Evolutionary conservation across 2,329 filamentous ascomycete species (phyloP).

Genomic region (Sclerotinia glacialis): DNA sequence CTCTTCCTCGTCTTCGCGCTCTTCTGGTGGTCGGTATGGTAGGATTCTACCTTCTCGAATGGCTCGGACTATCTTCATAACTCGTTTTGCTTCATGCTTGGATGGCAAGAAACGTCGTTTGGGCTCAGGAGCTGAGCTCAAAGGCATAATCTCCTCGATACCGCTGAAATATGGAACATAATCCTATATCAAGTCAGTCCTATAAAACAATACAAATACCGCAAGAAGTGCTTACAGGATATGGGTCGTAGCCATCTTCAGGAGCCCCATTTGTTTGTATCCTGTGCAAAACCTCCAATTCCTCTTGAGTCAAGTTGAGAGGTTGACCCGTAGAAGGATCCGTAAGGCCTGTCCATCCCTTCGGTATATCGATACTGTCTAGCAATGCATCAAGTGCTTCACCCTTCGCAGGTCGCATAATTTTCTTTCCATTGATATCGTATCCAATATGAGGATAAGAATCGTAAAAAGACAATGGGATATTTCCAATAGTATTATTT

Average conservation of each 20-base stretch:
- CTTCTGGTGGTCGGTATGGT: constrained; percentile 77
- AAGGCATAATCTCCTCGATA: constrained; percentile 86
- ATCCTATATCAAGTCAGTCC: constrained; percentile 50
- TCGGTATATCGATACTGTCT: constrained; percentile 93
- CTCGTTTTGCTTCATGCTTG: constrained; percentile 91
- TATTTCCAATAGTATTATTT: constrained; percentile 91
- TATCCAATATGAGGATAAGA: constrained; percentile 98
- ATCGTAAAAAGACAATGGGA: constrained; percentile 92
- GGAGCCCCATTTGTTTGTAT: constrained; percentile 87
- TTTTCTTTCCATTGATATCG: constrained; percentile 97
- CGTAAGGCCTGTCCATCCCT: constrained; percentile 95
- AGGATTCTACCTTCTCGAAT: constrained; percentile 92
- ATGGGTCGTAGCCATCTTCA: constrained; percentile 86
- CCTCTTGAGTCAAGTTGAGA: constrained; percentile 79
- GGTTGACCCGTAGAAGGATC: constrained; percentile 94
- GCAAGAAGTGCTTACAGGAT: constrained; percentile 59
- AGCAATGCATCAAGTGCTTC: constrained; percentile 90
- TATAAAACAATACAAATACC: constrained; percentile 2
- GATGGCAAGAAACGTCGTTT: constrained; percentile 95
- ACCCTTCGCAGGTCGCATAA: constrained; percentile 91
- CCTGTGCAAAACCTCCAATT: constrained; percentile 82
- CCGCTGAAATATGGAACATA: constrained; percentile 93
- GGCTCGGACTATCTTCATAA: constrained; percentile 96
- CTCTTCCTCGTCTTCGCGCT: constrained; percentile 68
- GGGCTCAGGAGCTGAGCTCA: constrained; percentile 91